Conservation (phyloP, 1,284 basidiomycete genomes). For the Fomitopsis betulina region DNA sequence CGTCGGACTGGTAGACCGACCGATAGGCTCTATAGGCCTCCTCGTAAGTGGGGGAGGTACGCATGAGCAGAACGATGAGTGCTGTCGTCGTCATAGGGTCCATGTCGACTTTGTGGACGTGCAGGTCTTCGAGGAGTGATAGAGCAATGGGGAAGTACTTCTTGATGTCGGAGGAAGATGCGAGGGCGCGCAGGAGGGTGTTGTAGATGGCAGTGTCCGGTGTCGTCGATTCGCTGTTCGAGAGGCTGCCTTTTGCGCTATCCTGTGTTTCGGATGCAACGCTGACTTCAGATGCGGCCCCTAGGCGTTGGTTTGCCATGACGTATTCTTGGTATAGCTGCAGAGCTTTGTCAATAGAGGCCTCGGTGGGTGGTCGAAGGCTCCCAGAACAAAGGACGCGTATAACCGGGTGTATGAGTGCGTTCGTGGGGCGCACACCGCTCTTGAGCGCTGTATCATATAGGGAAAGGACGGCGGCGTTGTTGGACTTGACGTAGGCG, state of each 20-base stretch:
- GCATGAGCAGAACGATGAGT: constrained; percentile 59
- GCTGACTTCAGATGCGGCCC: background rate
- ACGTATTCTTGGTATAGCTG: constrained; percentile 44
- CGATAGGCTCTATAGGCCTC: constrained; percentile 65
- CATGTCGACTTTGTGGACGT: constrained; percentile 27
- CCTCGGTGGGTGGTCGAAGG: constrained; percentile 33
- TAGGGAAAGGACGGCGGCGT: constrained; percentile 36
- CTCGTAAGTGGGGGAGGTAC: constrained; percentile 42
- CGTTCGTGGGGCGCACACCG: constrained; percentile 41
- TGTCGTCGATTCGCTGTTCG: background rate
- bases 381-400: constrained; percentile 39
- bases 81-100: constrained; percentile 42
- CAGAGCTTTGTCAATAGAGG: constrained; percentile 44
- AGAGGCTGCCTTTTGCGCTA: too few species aligned
- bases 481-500: constrained; percentile 8
- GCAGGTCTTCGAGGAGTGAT: constrained; percentile 52
- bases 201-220: constrained; percentile 43
- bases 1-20: constrained; percentile 31
- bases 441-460: constrained; percentile 41
- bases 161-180: constrained; percentile 33
- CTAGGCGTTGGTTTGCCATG: background rate
- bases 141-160: constrained; percentile 46
- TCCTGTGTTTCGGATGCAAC: constrained; percentile 20
- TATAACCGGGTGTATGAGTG: constrained; percentile 49
- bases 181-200: constrained; percentile 50